A percentile compares a stretch with the other conserved stretches of the same genome.
phyloP scores from a whole-genome alignment of 441 rosid genomes.

The Populus hybrid region DNA sequence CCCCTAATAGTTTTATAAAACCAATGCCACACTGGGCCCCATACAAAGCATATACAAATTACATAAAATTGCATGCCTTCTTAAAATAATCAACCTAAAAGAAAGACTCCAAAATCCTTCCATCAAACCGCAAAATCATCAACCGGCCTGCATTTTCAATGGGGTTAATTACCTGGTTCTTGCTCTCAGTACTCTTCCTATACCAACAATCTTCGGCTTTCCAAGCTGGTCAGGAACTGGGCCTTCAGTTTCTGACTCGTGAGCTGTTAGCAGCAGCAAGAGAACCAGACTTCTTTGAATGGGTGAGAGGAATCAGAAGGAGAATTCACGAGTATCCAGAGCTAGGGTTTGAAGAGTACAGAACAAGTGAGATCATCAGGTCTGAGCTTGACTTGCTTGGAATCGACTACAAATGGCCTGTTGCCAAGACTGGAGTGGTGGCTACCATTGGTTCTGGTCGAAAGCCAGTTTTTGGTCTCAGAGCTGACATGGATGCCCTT shows the following conservation, averaged over 20 bases:
- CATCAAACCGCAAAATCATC: not conserved
- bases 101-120: not conserved
- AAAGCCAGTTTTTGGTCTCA: conserved; percentile 57
- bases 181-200: not conserved
- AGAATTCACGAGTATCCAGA: conserved; percentile 75
- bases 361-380: conserved; percentile 60
- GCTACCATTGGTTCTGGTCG: conserved; percentile 61
- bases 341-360: conserved; percentile 62
- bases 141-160: not conserved
- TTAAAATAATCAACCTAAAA: too few relatives aligned
- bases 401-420: conserved; percentile 59
- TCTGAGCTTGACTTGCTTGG: conserved; percentile 59
- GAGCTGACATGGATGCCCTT: conserved; percentile 92
- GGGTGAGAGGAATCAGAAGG: conserved; percentile 64
- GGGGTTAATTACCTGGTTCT: conserved; percentile 3
- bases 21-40: too few relatives aligned
- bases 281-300: conserved; percentile 48
- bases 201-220: conserved; percentile 3
- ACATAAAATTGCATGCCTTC: too few relatives aligned
- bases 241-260: conserved; percentile 27
- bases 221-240: conserved; percentile 14
- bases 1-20: too few relatives aligned
- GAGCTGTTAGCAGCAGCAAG: conserved; percentile 47
- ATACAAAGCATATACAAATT: too few relatives aligned
- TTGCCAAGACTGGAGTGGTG: conserved; percentile 70